Base-by-base conservation (phyloP, 345 rosid genomes). In the Lepidium africanum region DNA sequence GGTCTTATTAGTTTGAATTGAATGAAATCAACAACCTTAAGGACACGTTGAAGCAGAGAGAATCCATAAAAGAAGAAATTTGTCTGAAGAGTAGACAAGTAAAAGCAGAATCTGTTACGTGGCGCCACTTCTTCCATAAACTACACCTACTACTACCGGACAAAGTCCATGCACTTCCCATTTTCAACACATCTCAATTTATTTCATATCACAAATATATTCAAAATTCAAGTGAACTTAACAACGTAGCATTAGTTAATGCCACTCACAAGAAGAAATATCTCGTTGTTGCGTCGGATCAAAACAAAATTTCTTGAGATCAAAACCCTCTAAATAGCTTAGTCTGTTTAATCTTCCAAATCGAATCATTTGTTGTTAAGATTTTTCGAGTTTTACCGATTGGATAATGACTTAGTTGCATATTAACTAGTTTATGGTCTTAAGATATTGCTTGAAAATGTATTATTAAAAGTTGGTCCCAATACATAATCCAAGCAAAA, bases 131-230 rank as follows among this genome's bases (percentile, higher is more conserved):
- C 62, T 61, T 38, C 57, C 57, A 32, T 37, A 71, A 49, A 33
- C 63, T 65, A 41, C 59, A 73, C 76, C 70, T 72, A 40, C 51
- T 33, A 71, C 75, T 42, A 42, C 23, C 47, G 36, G 62, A 53
- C 63, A 33, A 62, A 21, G 0, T 33, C 32, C 71, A 73, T 73
- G 76, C 76, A 65, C 2, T 57, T 48, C 33, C 33, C 17, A 1
- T 56, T 56, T 25, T 56, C 50, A 58, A 38, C 51, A 61, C 62
- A 45, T 9, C 43, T 62, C 41, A 4, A 12, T 30, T 5, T 30
- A 6, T 43, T 11, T 51, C 25, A 10, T 52, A 7, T 33, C 5
- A 67, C 10, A 53, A 10, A 33, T 9, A 43, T 10, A 30, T 9
- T 42, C 61, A 30, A 30, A 30, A 30, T 30, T 27, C 32, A 27